phyloP scores from a whole-genome alignment of 2,329 filamentous ascomycete genomes.

The Trichoderma aggressivum region DNA sequence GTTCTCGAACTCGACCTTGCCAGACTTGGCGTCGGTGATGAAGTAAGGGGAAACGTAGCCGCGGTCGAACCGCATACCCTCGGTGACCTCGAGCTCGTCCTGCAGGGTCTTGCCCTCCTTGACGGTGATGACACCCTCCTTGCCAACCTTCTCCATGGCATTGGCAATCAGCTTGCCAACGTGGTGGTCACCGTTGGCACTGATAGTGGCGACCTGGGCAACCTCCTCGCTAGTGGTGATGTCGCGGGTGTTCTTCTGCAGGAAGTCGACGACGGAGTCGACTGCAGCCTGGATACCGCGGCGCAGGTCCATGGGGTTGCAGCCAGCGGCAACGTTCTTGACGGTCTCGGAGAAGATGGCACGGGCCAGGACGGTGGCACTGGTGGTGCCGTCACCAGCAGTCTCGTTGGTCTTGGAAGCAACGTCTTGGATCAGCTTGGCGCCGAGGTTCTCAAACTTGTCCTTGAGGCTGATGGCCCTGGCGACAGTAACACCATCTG shows the following conservation, averaged over 20 bases:
- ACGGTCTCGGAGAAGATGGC: slow-evolving; percentile 99
- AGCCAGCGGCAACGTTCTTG: slow-evolving; percentile 98
- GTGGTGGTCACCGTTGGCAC: slow-evolving; percentile 92
- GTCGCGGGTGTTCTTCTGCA: slow-evolving; percentile 94
- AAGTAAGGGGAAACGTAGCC: slow-evolving; percentile 99
- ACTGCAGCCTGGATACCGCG: slow-evolving; percentile 96
- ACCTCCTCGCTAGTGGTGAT: slow-evolving; percentile 98
- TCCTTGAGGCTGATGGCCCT: slow-evolving; percentile 91
- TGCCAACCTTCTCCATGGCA: slow-evolving; percentile 99
- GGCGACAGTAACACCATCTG: slow-evolving; percentile 85
- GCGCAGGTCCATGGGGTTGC: slow-evolving; percentile 99
- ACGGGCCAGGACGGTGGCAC: slow-evolving; percentile 91
- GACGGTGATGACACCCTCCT: slow-evolving; percentile 99
- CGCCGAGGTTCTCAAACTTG: slow-evolving; percentile 99
- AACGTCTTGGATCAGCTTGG: slow-evolving; percentile 93
- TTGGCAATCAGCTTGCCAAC: slow-evolving; percentile 94
- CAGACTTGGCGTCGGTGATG: slow-evolving; percentile 97
- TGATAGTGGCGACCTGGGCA: slow-evolving; percentile 97
- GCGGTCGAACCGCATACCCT: slow-evolving; percentile 99
- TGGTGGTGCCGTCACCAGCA: slow-evolving; percentile 97
- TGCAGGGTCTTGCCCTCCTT: slow-evolving; percentile 99
- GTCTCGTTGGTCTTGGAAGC: slow-evolving; percentile 99
- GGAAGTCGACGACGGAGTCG: slow-evolving; percentile 87
- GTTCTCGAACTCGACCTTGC: slow-evolving; percentile 99
- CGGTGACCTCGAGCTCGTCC: slow-evolving; percentile 97